Base-by-base conservation (phyloP, 2,329 filamentous ascomycete genomes). In the Colletotrichum graminicola region DNA sequence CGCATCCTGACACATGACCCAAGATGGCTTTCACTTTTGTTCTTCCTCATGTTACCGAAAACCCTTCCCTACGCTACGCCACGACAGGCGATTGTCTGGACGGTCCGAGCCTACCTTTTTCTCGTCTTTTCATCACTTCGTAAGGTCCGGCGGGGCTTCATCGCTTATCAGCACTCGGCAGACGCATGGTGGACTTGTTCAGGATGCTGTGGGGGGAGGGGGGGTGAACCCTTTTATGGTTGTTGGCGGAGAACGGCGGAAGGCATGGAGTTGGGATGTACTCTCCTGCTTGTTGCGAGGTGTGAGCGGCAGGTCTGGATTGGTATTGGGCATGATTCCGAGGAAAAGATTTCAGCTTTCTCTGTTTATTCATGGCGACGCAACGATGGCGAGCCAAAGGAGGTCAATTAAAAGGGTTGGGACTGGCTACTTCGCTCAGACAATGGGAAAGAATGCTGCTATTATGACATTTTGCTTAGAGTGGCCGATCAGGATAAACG, bases 1-100 rank as follows among this genome's bases (percentile, higher is more conserved):
- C 82, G 84, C 78, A 81, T 83, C 81, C 83, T 80, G 80, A 79
- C 85, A 84, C 84, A 86, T 85, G 83, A 84, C 81, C 54, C 81
- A 80, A 83, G 80, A 84, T 82, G 82, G 82, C 83, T 82, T 83
- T 83, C 82, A 81, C 82, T 84, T 81, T 81, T 76, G 64, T 69
- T 74, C 61, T 78, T 77, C 74, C 73, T 76, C 67, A 54, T 62
- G 52, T 61, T 73, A 52, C 60, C 60, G 60, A 66, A 73, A 71
- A 65, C 36, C 34, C 62, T 63, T 45, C 67, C 43, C 56, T 18
- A 60, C 55, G 29, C 54, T 64, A 47, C 36, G 29, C 54, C 61
- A 41, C 39, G 59, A 51, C 59, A 45, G 47, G 52, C 69, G 54
- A 70, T 64, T 57, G 45, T 62, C 55, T 65, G 60, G 72, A 63